Base-by-base conservation (phyloP, 1,284 basidiomycete species). In the Pseudozyma tsukubaensis region DNA sequence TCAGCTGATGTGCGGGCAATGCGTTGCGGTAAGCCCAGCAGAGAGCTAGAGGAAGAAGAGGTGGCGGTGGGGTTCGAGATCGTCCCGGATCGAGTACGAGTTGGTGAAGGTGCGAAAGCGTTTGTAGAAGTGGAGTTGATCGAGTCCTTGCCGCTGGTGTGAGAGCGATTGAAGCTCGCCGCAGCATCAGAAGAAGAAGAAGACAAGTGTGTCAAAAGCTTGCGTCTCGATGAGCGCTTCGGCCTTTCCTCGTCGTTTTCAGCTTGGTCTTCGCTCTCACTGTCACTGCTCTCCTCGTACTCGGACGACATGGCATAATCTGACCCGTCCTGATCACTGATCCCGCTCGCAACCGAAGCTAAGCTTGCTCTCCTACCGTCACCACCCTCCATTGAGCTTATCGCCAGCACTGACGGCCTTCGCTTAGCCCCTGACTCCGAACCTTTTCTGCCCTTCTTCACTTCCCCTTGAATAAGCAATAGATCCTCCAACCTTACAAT, bases 1-100 rank as follows among this genome's bases (percentile, higher is more conserved):
- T 97, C 95, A 12, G 90, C 88, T 12, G 94, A 93, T 14, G 94
- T 92, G 51, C 94, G 89, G 14, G 89, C 89, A 4, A 97, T 88
- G 79, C 94, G 91, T 84, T 97, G 97, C 4, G 91, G 52, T 1
- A 64, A 54, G 2, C 67, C 68, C 2, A 67, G 60, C 18, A 71
- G 40, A 0, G 60, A 55, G 24, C 3, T 29, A 14, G 59, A 35
- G 1, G 70, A 59, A 3, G 57, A 21, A 19, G 63, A 59, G 16
- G 63, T 14, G 21, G 55, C 18, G 7, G 40, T 37, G 11, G 37
- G 11, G 19, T 43, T 45, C 9, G 36, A 32, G 12, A 59, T n/a
- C 4, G 50, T 49, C 14, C 53, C 61, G 11, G 57, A 52, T 8
- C 50, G 36, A 14, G 47, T 43, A 8, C 48, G 29, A 34, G 50